Evolutionary conservation across 305 asterid species (phyloP).

Genomic region (Nicotiana rustica): DNA sequence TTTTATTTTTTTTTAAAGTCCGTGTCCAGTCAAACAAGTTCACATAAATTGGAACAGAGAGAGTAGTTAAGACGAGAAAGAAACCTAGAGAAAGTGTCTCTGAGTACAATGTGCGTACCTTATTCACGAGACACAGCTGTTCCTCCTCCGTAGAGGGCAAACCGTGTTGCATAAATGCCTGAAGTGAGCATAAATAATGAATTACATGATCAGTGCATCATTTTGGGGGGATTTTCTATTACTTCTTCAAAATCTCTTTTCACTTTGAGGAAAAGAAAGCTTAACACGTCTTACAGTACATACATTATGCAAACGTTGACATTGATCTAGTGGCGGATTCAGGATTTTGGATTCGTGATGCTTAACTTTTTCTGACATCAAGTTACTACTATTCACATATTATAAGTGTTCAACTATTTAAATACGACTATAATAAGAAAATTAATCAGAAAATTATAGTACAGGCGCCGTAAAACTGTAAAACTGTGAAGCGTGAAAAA

Average conservation of each 20-base stretch:
- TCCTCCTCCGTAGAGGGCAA: slow-evolving; percentile 79
- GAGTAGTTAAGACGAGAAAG: background rate
- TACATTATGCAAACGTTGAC: slow-evolving; percentile 82
- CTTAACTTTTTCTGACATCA: no score
- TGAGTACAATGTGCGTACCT: slow-evolving; percentile 53
- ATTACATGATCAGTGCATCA: background rate
- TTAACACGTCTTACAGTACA: slow-evolving; percentile 58
- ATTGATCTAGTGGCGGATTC: slow-evolving; percentile 53
- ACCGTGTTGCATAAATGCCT: slow-evolving; percentile 84
- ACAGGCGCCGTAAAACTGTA: no score
- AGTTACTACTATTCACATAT: no score
- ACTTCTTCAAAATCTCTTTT: slow-evolving; percentile 12
- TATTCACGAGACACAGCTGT: slow-evolving; percentile 58
- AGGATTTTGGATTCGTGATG: no score
- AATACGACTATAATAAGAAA: no score
- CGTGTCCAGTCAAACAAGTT: no score
- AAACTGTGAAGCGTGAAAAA: no score
- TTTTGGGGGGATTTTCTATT: background rate
- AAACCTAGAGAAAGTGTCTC: background rate
- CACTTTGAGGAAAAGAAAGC: background rate
- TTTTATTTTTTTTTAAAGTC: no score
- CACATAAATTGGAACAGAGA: no score
- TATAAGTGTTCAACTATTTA: no score
- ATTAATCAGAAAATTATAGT: no score
- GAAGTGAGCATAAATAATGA: slow-evolving; percentile 39